phyloP scores from a whole-genome alignment of 2,329 filamentous ascomycete species.

The Amesomyces nigricolor region DNA sequence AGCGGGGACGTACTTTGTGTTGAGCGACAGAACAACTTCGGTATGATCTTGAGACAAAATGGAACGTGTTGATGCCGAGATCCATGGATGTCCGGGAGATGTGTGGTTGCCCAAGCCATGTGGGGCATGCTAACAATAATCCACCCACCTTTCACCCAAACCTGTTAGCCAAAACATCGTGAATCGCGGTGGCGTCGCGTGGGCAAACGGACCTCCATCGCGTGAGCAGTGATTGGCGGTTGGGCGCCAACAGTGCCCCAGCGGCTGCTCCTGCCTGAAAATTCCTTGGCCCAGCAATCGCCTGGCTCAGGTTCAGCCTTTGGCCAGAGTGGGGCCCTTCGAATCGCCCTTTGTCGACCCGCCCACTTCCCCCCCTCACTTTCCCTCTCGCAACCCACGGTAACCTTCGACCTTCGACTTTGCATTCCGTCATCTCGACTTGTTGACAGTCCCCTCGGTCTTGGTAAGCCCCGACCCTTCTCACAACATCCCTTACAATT shows the following conservation, averaged over 20 bases:
- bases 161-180: conserved; percentile 7
- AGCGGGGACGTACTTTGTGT: no score
- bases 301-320: conserved; percentile 20
- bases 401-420: conserved; percentile 17
- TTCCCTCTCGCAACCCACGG: conserved; percentile 24
- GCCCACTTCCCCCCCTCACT: conserved; percentile 20
- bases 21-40: no score
- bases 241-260: conserved; percentile 19
- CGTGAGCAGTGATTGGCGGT: conserved; percentile 12
- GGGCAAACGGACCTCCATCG: conserved; percentile 2
- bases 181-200: conserved; percentile 18
- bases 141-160: neutral
- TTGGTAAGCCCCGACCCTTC: conserved; percentile 19
- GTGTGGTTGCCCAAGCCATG: neutral
- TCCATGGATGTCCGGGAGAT: neutral
- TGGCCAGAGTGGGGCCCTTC: conserved; percentile 10
- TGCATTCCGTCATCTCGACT: conserved; percentile 20
- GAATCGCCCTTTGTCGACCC: conserved; percentile 25
- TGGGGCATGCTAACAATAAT: neutral
- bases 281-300: conserved; percentile 17
- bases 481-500: neutral
- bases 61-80: no score
- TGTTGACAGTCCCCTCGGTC: conserved; percentile 11
- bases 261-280: conserved; percentile 21
- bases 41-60: no score